phyloP scores from a whole-genome alignment of 179 eudicot species.

The Beta lomatogona region DNA sequence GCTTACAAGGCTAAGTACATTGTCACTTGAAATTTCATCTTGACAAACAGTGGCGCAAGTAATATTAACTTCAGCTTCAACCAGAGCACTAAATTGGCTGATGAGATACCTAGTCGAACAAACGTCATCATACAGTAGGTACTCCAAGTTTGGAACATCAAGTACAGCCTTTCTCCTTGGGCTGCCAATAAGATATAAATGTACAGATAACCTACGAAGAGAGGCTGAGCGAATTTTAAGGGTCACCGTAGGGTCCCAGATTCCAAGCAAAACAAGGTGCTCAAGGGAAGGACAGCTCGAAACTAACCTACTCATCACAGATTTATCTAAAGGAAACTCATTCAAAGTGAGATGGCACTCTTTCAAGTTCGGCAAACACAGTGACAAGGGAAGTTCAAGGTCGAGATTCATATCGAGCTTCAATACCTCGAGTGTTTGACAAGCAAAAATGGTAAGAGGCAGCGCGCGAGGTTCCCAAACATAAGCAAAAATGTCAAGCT shows the following conservation, averaged over 20 bases:
- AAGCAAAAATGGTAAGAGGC: neutral
- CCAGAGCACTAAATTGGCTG: neutral
- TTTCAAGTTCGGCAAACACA: too few species aligned
- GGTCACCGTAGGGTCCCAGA: neutral
- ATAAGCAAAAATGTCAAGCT: constrained; percentile 9
- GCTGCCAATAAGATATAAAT: too few species aligned
- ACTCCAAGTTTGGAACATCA: constrained; percentile 12
- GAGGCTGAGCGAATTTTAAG: neutral
- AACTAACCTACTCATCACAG: too few species aligned
- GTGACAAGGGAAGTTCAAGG: too few species aligned
- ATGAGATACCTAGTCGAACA: neutral
- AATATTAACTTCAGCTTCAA: neutral
- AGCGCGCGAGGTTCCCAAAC: constrained; percentile 8
- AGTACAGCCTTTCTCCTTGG: neutral
- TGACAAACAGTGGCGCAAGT: too few species aligned
- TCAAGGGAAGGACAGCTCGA: constrained; percentile 6
- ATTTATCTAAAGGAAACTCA: too few species aligned
- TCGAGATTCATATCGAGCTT: too few species aligned
- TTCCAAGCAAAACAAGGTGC: neutral
- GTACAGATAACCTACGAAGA: constrained; percentile 3
- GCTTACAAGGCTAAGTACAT: neutral
- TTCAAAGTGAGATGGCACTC: too few species aligned
- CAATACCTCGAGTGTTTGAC: too few species aligned
- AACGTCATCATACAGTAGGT: neutral
- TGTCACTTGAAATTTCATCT: too few species aligned